Conservation (phyloP, 495 filamentous ascomycete species). For the Tuber indicum region DNA sequence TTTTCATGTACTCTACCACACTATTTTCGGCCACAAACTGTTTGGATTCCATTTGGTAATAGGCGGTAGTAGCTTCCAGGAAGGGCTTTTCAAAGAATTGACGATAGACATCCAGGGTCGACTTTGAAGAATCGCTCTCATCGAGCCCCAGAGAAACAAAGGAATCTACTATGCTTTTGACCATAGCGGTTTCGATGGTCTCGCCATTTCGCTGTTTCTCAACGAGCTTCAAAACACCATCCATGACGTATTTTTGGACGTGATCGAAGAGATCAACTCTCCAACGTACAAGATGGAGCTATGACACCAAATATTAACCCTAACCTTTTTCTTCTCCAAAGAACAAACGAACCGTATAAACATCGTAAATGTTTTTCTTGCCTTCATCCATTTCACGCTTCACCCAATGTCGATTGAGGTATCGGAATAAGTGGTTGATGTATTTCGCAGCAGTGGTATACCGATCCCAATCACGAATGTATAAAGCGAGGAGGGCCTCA, state of each 20-base stretch:
- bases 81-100: conserved; percentile 88
- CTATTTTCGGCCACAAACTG: conserved; percentile 94
- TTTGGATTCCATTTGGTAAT: conserved; percentile 88
- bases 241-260: conserved; percentile 86
- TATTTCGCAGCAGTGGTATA: conserved; percentile 94
- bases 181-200: conserved; percentile 93
- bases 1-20: conserved; percentile 99
- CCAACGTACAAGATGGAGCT: conserved; percentile 88
- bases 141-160: conserved; percentile 95
- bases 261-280: conserved; percentile 78
- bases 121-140: conserved; percentile 84
- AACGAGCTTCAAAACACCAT: conserved; percentile 85
- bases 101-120: conserved; percentile 89
- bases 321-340: not conserved
- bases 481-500: conserved; percentile 87
- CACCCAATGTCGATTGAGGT: conserved; percentile 98
- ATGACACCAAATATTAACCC: conserved; percentile 11
- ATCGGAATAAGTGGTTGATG: conserved; percentile 93
- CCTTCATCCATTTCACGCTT: conserved; percentile 98
- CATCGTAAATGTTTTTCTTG: conserved; percentile 96
- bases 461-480: conserved; percentile 91
- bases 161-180: conserved; percentile 94
- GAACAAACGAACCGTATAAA: conserved; percentile 60
- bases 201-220: conserved; percentile 97
- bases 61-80: conserved; percentile 71